Evolutionary conservation across 2,329 filamentous ascomycete genomes (phyloP), one percentile per base, ranked within the genome.

Genomic region (Colletotrichum euphorbiae): DNA sequence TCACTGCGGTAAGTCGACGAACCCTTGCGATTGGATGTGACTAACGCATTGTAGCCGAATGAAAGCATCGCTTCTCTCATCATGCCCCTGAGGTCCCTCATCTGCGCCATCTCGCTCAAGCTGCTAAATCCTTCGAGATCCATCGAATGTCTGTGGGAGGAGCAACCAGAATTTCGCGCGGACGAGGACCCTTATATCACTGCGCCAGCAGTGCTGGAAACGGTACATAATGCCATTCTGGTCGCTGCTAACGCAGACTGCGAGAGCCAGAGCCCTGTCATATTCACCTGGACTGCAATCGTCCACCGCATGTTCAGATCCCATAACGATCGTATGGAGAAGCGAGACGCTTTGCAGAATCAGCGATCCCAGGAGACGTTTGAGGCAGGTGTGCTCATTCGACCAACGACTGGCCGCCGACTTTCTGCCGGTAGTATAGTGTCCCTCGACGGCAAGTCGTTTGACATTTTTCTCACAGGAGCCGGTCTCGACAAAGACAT

Each of bases 221-320:
- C 90, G 61, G 86, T 97, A 13, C 93, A 95, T 72, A 86, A 87
- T 59, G 86, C 91, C n/a, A 84, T 97, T 38, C 79, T 90, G 24
- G 81, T 83, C 62, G 87, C 89, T 7, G 85, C 88, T 12, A 83
- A 83, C 31, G 75, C 80, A 19, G 85, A 85, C 15, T 83, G 87
- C n/a, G 81, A 84, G 42, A 87, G 88, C 40, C 91, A 92, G 19
- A 89, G 88, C 62, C 93, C 93, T 1, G 89, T 92, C 17, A 86
- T 93, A 19, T 92, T 97, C 72, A 88, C 92, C 3, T 98, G 94
- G 94, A 89, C 90, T 4, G 82, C 95, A 54, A 87, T 97, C 28
- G 83, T 94, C 9, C 87, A 91, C 73, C 85, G 87, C 28, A 88
- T 96, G 80, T 88, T 89, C 71, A 80, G 88, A 46, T 87, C 87